Evolutionary conservation across 2,329 filamentous ascomycete species (phyloP), one percentile per base, ranked within the genome.

Genomic region (Aschersonia sp.): DNA sequence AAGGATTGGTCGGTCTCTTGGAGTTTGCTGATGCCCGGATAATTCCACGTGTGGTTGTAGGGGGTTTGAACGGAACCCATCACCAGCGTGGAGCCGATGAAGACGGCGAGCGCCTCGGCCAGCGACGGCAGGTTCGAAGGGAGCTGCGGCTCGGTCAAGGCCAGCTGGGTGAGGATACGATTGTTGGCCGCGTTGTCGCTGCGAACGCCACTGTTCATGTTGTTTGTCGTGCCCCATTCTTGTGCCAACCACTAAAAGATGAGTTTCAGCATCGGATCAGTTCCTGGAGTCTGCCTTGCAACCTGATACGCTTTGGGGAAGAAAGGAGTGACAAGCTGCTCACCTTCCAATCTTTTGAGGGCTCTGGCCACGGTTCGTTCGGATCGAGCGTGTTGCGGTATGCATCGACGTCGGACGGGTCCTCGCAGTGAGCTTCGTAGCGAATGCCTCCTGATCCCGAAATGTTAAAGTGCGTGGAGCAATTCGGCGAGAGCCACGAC

Each of bases 31-130:
- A 59, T 55, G 4, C 49, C 45, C 0, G 60, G 58, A 0, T 49
- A 45, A 0, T 65, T 63, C 71, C 76, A 83, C 47, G 62, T 71
- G 39, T 77, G 74, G 0, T 71, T 66, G 55, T 83, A 86, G 0
- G 82, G 79, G 0, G 81, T 66, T 48, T 76, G 70, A 7, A 75
- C 62, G 2, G 78, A 65, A 7, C 76, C 71, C 42, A 80, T 68
- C 7, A 88, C 70, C 0, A 88, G 61, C 0, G 83, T 86, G 37
- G 76, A 80, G 4, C 78, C 77, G 0, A 76, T 74, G 55, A 88
- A 71, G 0, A 87, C 83, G 0, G 84, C 83, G 0, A 92, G 59
- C 0, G 81, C 81, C 61, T 92, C 86, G 0, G 78, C 80, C n/a
- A 85, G 70, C 2, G 80, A 85, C 0, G 86, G 86, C 0, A 81